Evolutionary conservation across 371 early-diverging fungal species (phyloP).

Genomic region (Mucor sp.): DNA sequence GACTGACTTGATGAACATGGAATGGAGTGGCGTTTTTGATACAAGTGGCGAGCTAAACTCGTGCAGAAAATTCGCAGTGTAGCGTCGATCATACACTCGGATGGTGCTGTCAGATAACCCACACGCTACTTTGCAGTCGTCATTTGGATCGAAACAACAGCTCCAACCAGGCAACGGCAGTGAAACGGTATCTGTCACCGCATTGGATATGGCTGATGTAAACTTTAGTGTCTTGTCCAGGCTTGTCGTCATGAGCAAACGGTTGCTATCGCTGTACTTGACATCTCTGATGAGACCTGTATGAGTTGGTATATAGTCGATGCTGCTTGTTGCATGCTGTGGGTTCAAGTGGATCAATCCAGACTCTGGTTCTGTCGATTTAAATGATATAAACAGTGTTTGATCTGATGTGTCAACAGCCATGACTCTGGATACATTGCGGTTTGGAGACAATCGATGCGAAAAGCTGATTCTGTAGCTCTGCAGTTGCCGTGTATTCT

Average conservation of each 20-base stretch:
- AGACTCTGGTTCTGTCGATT: background rate
- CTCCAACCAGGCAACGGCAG: background rate
- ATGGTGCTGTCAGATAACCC: background rate
- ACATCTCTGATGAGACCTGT: background rate
- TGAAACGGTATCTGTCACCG: background rate
- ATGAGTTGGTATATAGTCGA: background rate
- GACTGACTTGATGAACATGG: background rate
- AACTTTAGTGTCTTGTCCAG: background rate
- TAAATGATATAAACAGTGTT: background rate
- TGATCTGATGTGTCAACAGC: background rate
- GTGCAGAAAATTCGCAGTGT: background rate
- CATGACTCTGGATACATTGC: background rate
- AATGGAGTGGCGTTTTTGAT: background rate
- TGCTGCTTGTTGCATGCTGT: background rate
- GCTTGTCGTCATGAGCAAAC: background rate
- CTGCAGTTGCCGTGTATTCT: background rate
- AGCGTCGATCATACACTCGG: background rate
- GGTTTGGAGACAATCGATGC: background rate
- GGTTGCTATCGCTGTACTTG: background rate
- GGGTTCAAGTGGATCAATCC: background rate
- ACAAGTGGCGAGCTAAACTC: background rate
- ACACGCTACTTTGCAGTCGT: background rate
- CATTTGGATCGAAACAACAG: background rate
- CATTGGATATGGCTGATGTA: background rate
- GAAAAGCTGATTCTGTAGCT: background rate